phyloP scores from a whole-genome alignment of 2,329 filamentous ascomycete species.

The Phaeosphaeriaceae sp. region DNA sequence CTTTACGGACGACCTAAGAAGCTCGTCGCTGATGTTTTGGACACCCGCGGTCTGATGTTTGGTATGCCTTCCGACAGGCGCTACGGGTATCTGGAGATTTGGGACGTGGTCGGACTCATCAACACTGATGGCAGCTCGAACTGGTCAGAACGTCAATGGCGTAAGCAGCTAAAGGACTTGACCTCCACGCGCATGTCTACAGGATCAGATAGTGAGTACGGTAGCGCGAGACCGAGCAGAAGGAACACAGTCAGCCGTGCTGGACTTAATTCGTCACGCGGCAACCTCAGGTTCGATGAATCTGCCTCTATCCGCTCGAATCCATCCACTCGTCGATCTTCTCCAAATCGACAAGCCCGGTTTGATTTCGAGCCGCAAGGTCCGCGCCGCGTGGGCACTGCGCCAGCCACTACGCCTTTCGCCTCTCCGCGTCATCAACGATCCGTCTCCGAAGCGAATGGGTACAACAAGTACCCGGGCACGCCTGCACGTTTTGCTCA shows the following conservation, averaged over 20 bases:
- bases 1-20: constrained; percentile 89
- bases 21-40: constrained; percentile 85
- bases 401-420: constrained; percentile 43
- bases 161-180: constrained; percentile 85
- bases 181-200: constrained; percentile 79
- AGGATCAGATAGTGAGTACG: constrained; percentile 42
- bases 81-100: constrained; percentile 88
- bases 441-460: constrained; percentile 58
- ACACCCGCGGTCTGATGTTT: constrained; percentile 94
- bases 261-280: constrained; percentile 45
- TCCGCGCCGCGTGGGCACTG: constrained; percentile 54
- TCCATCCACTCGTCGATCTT: constrained; percentile 54
- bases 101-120: constrained; percentile 84
- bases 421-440: constrained; percentile 53
- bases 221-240: constrained; percentile 47
- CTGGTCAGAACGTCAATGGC: constrained; percentile 91
- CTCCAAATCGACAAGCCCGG: constrained; percentile 44
- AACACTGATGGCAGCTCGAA: constrained; percentile 75
- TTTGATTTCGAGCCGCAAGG: constrained; percentile 32
- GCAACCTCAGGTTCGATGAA: constrained; percentile 54
- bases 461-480: constrained; percentile 52
- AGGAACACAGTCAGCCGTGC: constrained; percentile 55
- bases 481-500: constrained; percentile 51
- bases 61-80: constrained; percentile 89
- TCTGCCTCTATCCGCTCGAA: constrained; percentile 51